Conservation (phyloP, 306 rosid genomes). For the Styphnolobium japonicum region DNA sequence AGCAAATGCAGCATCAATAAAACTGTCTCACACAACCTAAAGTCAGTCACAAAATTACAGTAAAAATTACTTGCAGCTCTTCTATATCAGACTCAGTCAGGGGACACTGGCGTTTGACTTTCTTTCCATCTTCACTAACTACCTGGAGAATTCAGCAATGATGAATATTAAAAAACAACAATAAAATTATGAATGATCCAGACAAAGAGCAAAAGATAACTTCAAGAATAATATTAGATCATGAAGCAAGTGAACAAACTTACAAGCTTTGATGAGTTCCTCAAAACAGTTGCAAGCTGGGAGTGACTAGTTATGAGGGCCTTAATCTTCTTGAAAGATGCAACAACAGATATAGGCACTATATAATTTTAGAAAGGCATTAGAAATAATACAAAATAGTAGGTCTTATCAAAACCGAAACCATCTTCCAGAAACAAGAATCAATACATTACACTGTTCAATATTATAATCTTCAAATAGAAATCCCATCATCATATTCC, state of each 20-base stretch:
- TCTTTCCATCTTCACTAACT: slow-evolving; percentile 93
- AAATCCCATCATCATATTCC: slow-evolving; percentile 10
- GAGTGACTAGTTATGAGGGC: slow-evolving; percentile 68
- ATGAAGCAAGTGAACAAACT: slow-evolving; percentile 34
- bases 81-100: slow-evolving; percentile 78
- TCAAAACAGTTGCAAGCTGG: slow-evolving; percentile 84
- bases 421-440: slow-evolving; percentile 20
- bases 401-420: slow-evolving; percentile 12
- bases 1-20: slow-evolving; percentile 12
- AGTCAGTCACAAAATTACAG: slow-evolving; percentile 5
- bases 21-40: slow-evolving; percentile 11
- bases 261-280: slow-evolving; percentile 89
- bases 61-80: slow-evolving; percentile 78
- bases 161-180: slow-evolving; percentile 8
- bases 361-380: slow-evolving; percentile 31
- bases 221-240: background rate
- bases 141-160: slow-evolving; percentile 51
- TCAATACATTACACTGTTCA: background rate
- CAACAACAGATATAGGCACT: slow-evolving; percentile 96
- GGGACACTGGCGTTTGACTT: slow-evolving; percentile 73
- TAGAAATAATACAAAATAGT: slow-evolving; percentile 22
- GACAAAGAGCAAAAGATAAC: background rate
- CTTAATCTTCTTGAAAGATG: slow-evolving; percentile 98
- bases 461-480: slow-evolving; percentile 2
- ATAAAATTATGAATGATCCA: slow-evolving; percentile 11